Percentiles rank a stretch among this genome's conserved stretches.
Evolutionary conservation across 2,329 filamentous ascomycete genomes (phyloP).

Genomic region (Epichloe sp.): DNA sequence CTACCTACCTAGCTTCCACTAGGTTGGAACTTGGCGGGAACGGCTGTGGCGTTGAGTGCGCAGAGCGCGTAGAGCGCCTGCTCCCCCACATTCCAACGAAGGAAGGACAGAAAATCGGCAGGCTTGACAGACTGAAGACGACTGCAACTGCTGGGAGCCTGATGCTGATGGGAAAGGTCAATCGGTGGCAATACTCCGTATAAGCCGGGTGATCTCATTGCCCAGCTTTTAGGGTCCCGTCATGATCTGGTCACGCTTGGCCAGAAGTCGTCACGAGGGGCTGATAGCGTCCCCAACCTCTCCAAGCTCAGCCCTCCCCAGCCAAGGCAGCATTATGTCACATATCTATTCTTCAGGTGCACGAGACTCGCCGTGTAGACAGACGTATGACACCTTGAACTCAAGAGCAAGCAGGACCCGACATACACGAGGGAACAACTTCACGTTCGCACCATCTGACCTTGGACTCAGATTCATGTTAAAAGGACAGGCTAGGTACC

Average conservation of each 20-base stretch:
- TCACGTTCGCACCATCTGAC: background rate
- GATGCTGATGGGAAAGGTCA: background rate
- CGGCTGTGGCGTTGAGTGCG: background rate
- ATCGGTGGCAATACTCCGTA: background rate
- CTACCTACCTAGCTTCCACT: no score
- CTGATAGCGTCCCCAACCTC: background rate
- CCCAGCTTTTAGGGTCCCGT: background rate
- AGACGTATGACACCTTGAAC: background rate
- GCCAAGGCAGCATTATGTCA: background rate
- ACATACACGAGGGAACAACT: background rate
- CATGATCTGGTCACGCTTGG: constrained; percentile 6
- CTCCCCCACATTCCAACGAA: background rate
- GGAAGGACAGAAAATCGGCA: background rate
- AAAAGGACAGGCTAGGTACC: background rate
- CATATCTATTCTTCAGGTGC: background rate
- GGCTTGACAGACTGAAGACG: background rate
- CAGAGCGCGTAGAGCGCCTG: no score
- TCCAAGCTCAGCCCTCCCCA: background rate
- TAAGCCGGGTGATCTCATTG: background rate
- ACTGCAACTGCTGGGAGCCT: background rate
- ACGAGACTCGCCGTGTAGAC: constrained; percentile 1
- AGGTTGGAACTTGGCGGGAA: background rate
- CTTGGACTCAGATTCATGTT: background rate
- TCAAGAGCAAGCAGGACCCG: background rate
- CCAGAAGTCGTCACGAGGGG: constrained; percentile 4